Base-by-base conservation (phyloP, 1,139 yeast genomes). In the Starmera stellimalicola region DNA sequence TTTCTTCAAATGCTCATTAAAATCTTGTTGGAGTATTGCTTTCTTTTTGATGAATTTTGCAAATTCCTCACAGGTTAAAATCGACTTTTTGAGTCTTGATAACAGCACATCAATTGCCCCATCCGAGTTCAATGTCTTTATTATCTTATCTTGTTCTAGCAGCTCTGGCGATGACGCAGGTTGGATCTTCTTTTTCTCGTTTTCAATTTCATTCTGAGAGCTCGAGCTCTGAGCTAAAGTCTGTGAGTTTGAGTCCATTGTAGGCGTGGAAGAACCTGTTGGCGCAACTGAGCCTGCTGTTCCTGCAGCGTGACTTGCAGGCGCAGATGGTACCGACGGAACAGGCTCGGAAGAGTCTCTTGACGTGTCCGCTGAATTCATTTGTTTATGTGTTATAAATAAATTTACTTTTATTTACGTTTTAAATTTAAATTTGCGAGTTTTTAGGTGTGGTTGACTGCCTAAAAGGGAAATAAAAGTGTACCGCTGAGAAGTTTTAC, bases 1-100 rank as follows among this genome's bases (percentile, higher is more conserved):
- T 58, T 85, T 83, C 50, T 76, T 75, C 43, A 84, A 57, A 47
- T 82, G 93, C 36, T 69, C 68, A 34, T 76, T 75, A 55, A 84
- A 84, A 39, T 82, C 94, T 44, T 78, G 83, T 57, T 87, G 96
- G 37, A 79, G 68, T 30, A 73, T 63, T 20, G 88, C 87, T 48
- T 83, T 80, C 55, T 80, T 83, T 53, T 81, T 81, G 39, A 88
- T 64, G 54, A 75, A 91, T 45, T 75, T 73, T 29, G 87, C 68
- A 48, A 85, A 77, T 52, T 91, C 97, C 47, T 85, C 95, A 39
- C 94, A 81, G 0, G 94, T 78, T 37, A 68, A 67, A 31, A 87
- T 65, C 42, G 88, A 76, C 52, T 80, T 88, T 57, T 91, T 91
- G 40, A 88, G 65, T 27, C 95, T 67, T 3, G 68, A 62, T 35